Evolutionary conservation across 805 yeast genomes (phyloP).

Genomic region (Priceomyces fermenticarens): DNA sequence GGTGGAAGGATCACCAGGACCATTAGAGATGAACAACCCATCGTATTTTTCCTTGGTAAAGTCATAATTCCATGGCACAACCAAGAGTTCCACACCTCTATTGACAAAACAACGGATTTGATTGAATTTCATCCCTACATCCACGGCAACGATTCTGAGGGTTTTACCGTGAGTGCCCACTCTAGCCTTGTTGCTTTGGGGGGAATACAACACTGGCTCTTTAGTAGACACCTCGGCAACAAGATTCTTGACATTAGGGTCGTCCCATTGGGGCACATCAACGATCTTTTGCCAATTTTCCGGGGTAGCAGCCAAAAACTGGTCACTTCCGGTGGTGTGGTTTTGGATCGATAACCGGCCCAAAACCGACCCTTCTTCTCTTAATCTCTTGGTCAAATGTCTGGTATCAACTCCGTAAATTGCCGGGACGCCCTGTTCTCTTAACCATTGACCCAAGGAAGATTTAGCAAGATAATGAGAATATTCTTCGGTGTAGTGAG

Average conservation of each 20-base stretch:
- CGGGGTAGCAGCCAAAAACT: slow-evolving; percentile 20
- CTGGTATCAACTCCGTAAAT: slow-evolving; percentile 98
- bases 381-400: slow-evolving; percentile 86
- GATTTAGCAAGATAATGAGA: slow-evolving; percentile 92
- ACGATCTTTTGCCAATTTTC: slow-evolving; percentile 60
- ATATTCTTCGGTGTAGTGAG: slow-evolving; percentile 94
- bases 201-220: slow-evolving; percentile 74
- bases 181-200: slow-evolving; percentile 50
- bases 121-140: slow-evolving; percentile 97
- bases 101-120: slow-evolving; percentile 95
- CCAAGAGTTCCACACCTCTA: slow-evolving; percentile 93
- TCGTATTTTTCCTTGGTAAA: slow-evolving; percentile 78
- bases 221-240: slow-evolving; percentile 86
- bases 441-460: slow-evolving; percentile 90
- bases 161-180: slow-evolving; percentile 68
- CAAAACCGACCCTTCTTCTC: slow-evolving; percentile 88
- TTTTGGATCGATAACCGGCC: slow-evolving; percentile 79
- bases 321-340: slow-evolving; percentile 24
- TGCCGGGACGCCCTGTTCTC: slow-evolving; percentile 90
- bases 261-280: slow-evolving; percentile 82
- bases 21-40: slow-evolving; percentile 94
- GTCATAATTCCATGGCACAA: slow-evolving; percentile 95
- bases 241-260: slow-evolving; percentile 88
- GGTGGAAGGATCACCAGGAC: slow-evolving; percentile 98
- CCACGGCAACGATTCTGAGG: slow-evolving; percentile 83